Percentiles rank a stretch among this genome's conserved stretches.
phyloP scores from a whole-genome alignment of 2,329 filamentous ascomycete genomes.

The Fusarium sp. region DNA sequence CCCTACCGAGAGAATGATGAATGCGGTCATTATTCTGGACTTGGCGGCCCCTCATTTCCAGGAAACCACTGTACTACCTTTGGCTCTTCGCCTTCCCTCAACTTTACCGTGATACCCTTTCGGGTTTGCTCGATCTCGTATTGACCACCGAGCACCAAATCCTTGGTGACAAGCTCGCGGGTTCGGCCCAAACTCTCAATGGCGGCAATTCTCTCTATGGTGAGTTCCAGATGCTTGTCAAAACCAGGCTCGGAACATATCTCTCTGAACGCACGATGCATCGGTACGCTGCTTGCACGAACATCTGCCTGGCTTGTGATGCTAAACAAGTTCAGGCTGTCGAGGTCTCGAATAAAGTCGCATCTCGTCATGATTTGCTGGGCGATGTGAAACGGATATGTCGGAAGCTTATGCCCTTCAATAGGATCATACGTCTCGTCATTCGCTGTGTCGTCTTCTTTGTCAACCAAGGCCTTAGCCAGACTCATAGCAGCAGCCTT shows the following conservation, averaged over 20 bases:
- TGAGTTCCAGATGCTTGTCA: constrained; percentile 82
- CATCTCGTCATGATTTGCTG: constrained; percentile 94
- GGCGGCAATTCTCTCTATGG: constrained; percentile 84
- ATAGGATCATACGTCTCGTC: constrained; percentile 72
- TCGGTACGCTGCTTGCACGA: constrained; percentile 92
- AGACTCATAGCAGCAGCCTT: constrained; percentile 93
- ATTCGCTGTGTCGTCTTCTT: constrained; percentile 70
- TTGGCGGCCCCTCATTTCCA: neutral
- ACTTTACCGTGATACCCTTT: constrained; percentile 55
- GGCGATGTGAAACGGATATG: constrained; percentile 83
- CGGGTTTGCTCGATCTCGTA: constrained; percentile 70
- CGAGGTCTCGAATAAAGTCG: constrained; percentile 93
- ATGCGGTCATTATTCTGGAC: constrained; percentile 9
- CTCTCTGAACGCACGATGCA: constrained; percentile 90
- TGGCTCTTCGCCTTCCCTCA: constrained; percentile 54
- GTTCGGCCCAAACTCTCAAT: constrained; percentile 95
- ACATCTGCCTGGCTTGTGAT: constrained; percentile 90
- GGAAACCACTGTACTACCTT: neutral
- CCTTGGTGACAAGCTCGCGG: constrained; percentile 95
- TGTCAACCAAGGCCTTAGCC: constrained; percentile 89
- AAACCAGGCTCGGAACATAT: constrained; percentile 84
- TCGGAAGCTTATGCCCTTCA: constrained; percentile 79
- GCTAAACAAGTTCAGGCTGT: constrained; percentile 94
- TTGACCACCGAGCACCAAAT: constrained; percentile 85
- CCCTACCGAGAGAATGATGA: neutral